These are phyloP conservation scores for Microbotryomycetes sp. DNA, from an alignment of 1,284 basidiomycete species.

Conservation along the genomic window DNA sequence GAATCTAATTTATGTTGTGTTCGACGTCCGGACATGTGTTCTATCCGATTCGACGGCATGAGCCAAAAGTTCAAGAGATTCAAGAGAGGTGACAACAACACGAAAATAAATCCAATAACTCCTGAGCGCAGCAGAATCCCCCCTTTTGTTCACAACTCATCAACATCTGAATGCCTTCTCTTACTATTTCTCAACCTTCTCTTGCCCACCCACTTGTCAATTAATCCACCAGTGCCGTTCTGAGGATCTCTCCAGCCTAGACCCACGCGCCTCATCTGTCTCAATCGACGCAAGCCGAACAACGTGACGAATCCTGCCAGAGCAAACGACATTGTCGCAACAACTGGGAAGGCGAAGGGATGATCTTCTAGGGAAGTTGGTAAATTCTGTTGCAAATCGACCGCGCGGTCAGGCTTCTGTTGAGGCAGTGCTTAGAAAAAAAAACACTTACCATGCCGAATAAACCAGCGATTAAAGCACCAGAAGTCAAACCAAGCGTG, in stretches of 20 bases:
- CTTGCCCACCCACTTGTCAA: background rate
- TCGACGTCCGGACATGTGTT: no score
- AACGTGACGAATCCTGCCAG: constrained; percentile 40
- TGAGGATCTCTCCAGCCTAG: constrained; percentile 28
- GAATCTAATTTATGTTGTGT: no score
- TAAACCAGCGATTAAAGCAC: constrained; percentile 82
- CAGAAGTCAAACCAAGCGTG: constrained; percentile 86
- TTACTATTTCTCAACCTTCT: background rate
- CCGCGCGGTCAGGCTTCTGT: background rate
- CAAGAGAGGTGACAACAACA: no score
- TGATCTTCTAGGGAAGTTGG: constrained; percentile 42
- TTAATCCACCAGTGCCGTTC: background rate
- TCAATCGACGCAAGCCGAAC: constrained; percentile 36
- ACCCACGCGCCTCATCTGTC: constrained; percentile 27
- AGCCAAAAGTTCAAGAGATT: no score
- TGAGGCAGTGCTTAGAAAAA: background rate
- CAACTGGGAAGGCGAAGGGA: constrained; percentile 44
- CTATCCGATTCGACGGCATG: no score
- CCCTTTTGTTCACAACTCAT: no score
- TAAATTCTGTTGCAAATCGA: no score
- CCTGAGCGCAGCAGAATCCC: no score
- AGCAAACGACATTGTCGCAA: constrained; percentile 39
- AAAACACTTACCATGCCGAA: constrained; percentile 66
- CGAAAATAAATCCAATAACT: no score
- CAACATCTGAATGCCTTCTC: no score